phyloP scores from a whole-genome alignment of 371 early-diverging fungal genomes.

The Haplosporangium sp. region DNA sequence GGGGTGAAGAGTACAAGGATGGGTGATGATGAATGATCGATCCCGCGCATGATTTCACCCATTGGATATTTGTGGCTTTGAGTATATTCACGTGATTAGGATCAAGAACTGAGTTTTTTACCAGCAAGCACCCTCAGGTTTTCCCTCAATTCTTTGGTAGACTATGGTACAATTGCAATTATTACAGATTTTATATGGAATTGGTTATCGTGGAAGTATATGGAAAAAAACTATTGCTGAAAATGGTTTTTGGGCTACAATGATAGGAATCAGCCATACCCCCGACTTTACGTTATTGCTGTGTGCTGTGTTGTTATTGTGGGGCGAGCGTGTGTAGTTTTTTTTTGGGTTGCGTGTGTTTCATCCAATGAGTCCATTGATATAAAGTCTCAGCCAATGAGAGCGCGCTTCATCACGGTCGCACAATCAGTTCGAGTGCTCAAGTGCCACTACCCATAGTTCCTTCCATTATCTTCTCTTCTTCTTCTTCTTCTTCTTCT shows the following conservation, averaged over 20 bases:
- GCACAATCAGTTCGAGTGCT: neutral
- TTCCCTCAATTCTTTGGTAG: too few relatives aligned
- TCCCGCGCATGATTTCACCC: neutral
- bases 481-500: neutral
- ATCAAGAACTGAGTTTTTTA: too few relatives aligned
- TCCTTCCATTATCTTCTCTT: conserved; percentile 13
- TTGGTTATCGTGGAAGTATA: too few relatives aligned
- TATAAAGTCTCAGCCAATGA: conserved; percentile 21
- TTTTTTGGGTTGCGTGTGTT: neutral
- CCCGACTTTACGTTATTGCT: neutral
- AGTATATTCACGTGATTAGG: neutral
- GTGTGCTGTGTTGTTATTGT: neutral
- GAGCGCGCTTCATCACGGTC: conserved; percentile 45
- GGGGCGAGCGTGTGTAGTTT: neutral
- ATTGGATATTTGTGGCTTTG: conserved; percentile 2
- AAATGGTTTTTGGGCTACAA: too few relatives aligned
- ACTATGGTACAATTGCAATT: too few relatives aligned
- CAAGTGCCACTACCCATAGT: neutral
- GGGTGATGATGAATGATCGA: conserved; percentile 7
- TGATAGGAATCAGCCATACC: too few relatives aligned
- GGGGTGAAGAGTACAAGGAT: conserved; percentile 13
- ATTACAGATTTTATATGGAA: too few relatives aligned
- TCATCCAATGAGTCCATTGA: neutral
- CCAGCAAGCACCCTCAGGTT: neutral
- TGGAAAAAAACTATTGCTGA: too few relatives aligned